Percentiles rank a stretch among this genome's conserved stretches.
These are phyloP conservation scores for Didymella pomorum DNA, from an alignment of 2,329 filamentous ascomycete species.

Conservation along the genomic window DNA sequence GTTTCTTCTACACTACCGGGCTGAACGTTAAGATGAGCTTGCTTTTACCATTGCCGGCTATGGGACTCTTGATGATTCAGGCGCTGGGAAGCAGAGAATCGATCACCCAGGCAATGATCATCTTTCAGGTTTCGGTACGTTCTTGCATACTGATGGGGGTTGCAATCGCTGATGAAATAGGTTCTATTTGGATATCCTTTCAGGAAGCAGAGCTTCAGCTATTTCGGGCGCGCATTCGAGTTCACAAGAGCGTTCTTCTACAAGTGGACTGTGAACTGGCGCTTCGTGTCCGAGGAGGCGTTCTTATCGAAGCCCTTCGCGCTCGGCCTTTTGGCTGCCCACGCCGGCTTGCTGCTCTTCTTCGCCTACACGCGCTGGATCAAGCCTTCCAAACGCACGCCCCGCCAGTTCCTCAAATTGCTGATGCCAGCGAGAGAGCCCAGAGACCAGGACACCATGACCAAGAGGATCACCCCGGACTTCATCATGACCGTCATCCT, in stretches of 20 bases:
- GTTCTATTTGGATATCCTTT: constrained; percentile 72
- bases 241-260: constrained; percentile 90
- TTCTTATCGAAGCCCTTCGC: constrained; percentile 80
- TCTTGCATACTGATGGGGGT: background rate
- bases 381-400: constrained; percentile 67
- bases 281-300: constrained; percentile 83
- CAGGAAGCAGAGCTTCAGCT: constrained; percentile 70
- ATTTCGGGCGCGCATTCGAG: constrained; percentile 86
- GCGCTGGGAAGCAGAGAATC: constrained; percentile 72
- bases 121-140: constrained; percentile 78
- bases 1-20: constrained; percentile 76
- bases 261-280: constrained; percentile 99
- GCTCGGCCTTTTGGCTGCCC: constrained; percentile 68
- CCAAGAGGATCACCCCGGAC: constrained; percentile 68
- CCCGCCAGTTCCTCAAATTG: constrained; percentile 63
- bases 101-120: constrained; percentile 73
- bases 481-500: constrained; percentile 82
- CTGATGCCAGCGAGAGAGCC: constrained; percentile 54
- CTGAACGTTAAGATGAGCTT: constrained; percentile 96
- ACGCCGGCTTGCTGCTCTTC: constrained; percentile 69
- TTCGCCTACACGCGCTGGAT: constrained; percentile 78
- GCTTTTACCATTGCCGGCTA: constrained; percentile 80
- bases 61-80: constrained; percentile 79
- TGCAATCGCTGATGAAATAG: constrained; percentile 47
- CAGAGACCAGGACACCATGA: constrained; percentile 63